These are phyloP conservation scores for Sordariomycetes sp. DNA, from an alignment of 2,329 filamentous ascomycete species.

Conservation along the genomic window DNA sequence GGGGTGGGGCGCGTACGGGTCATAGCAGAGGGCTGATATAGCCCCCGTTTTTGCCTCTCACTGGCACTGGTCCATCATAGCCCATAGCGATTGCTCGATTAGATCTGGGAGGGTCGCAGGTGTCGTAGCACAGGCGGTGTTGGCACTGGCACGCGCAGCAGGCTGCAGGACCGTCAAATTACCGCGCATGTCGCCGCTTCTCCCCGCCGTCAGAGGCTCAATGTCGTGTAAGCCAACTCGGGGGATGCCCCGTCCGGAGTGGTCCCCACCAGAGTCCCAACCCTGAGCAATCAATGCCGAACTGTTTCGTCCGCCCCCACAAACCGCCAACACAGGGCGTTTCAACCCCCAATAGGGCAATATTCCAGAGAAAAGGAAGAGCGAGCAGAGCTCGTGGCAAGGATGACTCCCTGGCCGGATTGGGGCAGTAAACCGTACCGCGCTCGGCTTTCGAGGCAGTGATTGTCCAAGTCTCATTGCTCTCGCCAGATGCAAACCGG, in stretches of 20 bases:
- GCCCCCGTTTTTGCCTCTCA: neutral
- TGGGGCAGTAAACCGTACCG: neutral
- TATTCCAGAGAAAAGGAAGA: neutral
- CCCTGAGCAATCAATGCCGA: neutral
- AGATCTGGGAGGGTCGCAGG: too few species aligned
- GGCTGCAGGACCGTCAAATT: neutral
- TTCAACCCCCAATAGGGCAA: neutral
- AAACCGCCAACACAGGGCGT: neutral
- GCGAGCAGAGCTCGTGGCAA: neutral
- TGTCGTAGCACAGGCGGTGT: neutral
- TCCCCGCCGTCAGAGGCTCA: too few species aligned
- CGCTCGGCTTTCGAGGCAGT: neutral
- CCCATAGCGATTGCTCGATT: too few species aligned
- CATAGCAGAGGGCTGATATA: slow-evolving; percentile 3
- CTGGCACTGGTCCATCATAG: neutral
- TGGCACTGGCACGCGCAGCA: neutral
- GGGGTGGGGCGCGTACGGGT: slow-evolving; percentile 3
- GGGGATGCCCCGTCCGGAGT: too few species aligned
- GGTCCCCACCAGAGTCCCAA: neutral
- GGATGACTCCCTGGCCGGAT: neutral
- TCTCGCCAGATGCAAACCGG: neutral
- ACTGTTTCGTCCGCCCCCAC: neutral
- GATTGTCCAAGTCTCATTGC: neutral
- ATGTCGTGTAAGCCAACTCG: too few species aligned
- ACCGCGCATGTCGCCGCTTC: too few species aligned